Conservation (phyloP, 768 basidiomycete species). For the Kwoniella shandongensis region DNA sequence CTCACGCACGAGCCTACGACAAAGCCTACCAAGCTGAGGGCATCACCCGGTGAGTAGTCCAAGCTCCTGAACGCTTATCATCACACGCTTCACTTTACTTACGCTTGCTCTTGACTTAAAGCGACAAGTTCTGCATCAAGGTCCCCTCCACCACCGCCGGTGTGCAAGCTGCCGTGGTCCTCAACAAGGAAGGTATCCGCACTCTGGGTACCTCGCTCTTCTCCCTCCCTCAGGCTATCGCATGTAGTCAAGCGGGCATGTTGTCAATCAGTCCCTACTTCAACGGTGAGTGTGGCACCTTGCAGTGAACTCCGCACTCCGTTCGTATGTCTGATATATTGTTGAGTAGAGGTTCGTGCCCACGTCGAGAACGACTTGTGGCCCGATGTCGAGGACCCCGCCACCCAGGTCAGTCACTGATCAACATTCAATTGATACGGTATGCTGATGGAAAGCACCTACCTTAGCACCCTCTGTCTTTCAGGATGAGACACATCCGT, state of each 20-base stretch:
- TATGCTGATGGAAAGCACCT: no score
- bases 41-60: conserved; percentile 44
- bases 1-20: conserved; percentile 36
- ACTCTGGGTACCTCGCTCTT: conserved; percentile 63
- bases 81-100: not conserved
- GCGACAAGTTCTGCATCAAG: conserved; percentile 62
- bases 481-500: conserved; percentile 33
- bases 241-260: conserved; percentile 61
- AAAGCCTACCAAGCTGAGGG: conserved; percentile 38
- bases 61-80: no score
- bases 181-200: conserved; percentile 58
- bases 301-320: not conserved
- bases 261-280: conserved; percentile 62
- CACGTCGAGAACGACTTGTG: conserved; percentile 38
- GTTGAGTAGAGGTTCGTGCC: conserved; percentile 49
- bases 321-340: not conserved
- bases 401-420: conserved; percentile 15
- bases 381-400: conserved; percentile 42
- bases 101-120: not conserved
- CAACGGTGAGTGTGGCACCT: conserved; percentile 50
- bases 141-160: conserved; percentile 63
- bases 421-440: no score
- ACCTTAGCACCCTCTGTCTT: conserved; percentile 29
- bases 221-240: conserved; percentile 61
- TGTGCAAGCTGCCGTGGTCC: conserved; percentile 58